Base-by-base conservation (phyloP, 75 land plant species). In the Ceratopteris richardii region DNA sequence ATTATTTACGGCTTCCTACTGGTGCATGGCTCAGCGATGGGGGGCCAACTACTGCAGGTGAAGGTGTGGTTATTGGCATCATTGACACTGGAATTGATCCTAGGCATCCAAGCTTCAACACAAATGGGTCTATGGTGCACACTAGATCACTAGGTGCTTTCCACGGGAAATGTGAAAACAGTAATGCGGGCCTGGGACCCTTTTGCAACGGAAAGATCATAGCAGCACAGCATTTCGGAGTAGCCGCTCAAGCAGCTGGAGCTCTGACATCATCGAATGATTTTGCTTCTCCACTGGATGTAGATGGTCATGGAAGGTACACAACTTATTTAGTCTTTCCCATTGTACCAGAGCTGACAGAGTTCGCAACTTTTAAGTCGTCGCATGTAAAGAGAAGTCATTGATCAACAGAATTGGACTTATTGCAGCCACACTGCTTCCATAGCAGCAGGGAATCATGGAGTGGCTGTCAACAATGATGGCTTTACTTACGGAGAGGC, bases 261-360 rank as follows among this genome's bases (percentile, higher is more conserved):
- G 70, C 74, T 52, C 84, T 91, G 59, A 91, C 84, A 60, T 71
- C 94, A 27, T 61, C 66, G 18, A n/a, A 79, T 58, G 86, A 91
- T 62, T 91, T 75, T 71, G 94, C 76, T 48, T 91, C 97, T 37
- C 97, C 97, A 30, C 33, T 91, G 36, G 97, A 91, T 68, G 97
- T 94, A 36, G 97, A 91, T 71, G 97, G 97, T 17, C 97, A 91
- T 82, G 97, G 97, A 74, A 87, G 80, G 93, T 87, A 55, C 22
- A 56, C n/a, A 12, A 23, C 29, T 7, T 46, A 46, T 17, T 2
- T n/a, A n/a, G n/a, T n/a, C n/a, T n/a, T n/a, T n/a, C n/a, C n/a
- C n/a, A n/a, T n/a, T n/a, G n/a, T n/a, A n/a, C n/a, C n/a, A n/a
- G n/a, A n/a, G n/a, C n/a, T n/a, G n/a, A n/a, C n/a, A n/a, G n/a